Evolutionary conservation across 345 rosid genomes (phyloP).

Genomic region (Salix exigua): DNA sequence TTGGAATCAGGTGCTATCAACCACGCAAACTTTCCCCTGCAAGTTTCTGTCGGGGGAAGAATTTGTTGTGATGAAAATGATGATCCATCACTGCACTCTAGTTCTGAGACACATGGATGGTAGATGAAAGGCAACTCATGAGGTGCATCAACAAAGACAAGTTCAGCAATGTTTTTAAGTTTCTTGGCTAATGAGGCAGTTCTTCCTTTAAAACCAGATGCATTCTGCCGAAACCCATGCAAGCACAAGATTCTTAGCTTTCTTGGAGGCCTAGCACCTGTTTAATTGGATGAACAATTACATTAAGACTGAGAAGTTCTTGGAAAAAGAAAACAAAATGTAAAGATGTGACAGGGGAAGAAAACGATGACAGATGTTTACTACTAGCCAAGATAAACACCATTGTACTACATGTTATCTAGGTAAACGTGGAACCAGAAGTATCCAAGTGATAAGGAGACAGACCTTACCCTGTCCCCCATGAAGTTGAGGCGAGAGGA

Average conservation of each 20-base stretch:
- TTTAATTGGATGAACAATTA: not conserved
- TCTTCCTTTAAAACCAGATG: constrained; percentile 89
- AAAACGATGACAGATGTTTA: not conserved
- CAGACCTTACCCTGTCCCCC: constrained; percentile 63
- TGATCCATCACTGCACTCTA: constrained; percentile 5
- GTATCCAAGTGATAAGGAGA: constrained; percentile 15
- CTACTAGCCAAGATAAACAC: not conserved
- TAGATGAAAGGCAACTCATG: constrained; percentile 77
- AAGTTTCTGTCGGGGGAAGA: constrained; percentile 42
- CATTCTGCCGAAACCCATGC: constrained; percentile 95
- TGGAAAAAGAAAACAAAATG: not conserved
- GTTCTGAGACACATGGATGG: constrained; percentile 32
- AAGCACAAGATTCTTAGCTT: constrained; percentile 83
- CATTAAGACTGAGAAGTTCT: not conserved
- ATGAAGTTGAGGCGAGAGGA: constrained; percentile 22
- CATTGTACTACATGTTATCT: not conserved
- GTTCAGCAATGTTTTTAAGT: constrained; percentile 73
- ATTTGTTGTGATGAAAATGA: constrained; percentile 24
- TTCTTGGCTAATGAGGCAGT: constrained; percentile 90
- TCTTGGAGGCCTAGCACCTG: constrained; percentile 42
- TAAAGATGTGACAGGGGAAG: not conserved
- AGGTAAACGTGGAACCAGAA: not conserved
- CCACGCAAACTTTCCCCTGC: constrained; percentile 89
- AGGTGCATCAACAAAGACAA: constrained; percentile 74
- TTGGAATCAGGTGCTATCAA: constrained; percentile 52